phyloP scores from a whole-genome alignment of 2,329 filamentous ascomycete genomes.

The Curvularia eragrostidis region DNA sequence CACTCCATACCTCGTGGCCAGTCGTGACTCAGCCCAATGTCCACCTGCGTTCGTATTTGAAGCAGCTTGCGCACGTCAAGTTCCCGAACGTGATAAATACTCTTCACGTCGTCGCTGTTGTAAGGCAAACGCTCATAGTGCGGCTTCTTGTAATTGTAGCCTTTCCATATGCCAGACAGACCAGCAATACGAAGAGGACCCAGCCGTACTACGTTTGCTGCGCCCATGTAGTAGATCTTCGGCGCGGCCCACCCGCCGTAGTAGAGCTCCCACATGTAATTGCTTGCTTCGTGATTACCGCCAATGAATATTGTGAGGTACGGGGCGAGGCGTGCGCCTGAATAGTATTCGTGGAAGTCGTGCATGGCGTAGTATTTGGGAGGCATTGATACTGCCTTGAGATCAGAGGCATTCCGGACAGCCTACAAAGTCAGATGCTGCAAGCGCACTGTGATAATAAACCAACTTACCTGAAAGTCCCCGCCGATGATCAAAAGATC shows the following conservation, averaged over 20 bases:
- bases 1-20: conserved; percentile 88
- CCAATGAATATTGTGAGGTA: conserved; percentile 92
- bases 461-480: conserved; percentile 77
- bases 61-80: conserved; percentile 89
- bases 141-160: conserved; percentile 80
- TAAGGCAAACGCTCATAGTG: conserved; percentile 90
- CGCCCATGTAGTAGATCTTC: conserved; percentile 96
- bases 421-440: conserved; percentile 60
- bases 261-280: conserved; percentile 88
- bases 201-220: conserved; percentile 84
- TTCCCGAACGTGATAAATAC: conserved; percentile 89
- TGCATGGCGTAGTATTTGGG: conserved; percentile 85
- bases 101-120: conserved; percentile 74
- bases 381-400: conserved; percentile 89
- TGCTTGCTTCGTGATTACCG: conserved; percentile 94
- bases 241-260: conserved; percentile 97
- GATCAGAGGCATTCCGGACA: conserved; percentile 84
- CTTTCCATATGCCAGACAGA: conserved; percentile 94
- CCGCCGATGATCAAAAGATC: conserved; percentile 94
- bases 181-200: conserved; percentile 88
- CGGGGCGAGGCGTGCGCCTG: conserved; percentile 75
- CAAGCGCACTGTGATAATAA: not conserved
- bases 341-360: conserved; percentile 95
- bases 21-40: conserved; percentile 92
- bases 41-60: conserved; percentile 83